Conservation (phyloP, 257 asterid genomes). For the Solanum bukasovii region DNA sequence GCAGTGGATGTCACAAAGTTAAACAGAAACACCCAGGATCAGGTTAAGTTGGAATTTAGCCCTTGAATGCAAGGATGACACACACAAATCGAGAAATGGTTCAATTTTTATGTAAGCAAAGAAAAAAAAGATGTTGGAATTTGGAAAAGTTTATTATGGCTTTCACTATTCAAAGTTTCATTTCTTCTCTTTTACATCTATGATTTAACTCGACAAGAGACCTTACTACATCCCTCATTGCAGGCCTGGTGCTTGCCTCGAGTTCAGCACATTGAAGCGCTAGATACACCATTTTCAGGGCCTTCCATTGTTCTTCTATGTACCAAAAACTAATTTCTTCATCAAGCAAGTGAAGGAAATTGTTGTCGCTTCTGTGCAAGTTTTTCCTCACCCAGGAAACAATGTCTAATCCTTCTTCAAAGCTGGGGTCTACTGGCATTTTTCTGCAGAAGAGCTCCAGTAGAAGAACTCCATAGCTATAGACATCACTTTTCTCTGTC, state of each 20-base stretch:
- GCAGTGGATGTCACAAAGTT: not conserved
- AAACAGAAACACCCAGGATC: not conserved
- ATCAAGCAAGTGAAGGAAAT: conserved; percentile 20
- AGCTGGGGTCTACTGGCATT: conserved; percentile 38
- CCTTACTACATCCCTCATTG: conserved; percentile 32
- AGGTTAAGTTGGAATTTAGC: not conserved
- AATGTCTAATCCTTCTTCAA: conserved; percentile 37
- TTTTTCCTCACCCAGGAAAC: conserved; percentile 26
- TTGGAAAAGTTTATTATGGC: not conserved
- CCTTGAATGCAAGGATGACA: not conserved
- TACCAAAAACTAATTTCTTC: conserved; percentile 36
- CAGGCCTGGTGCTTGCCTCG: conserved; percentile 28
- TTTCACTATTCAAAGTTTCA: not conserved
- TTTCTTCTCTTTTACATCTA: not conserved
- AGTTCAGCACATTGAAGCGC: conserved; percentile 31
- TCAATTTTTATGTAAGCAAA: not conserved
- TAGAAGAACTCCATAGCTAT: conserved; percentile 33
- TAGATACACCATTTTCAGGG: conserved; percentile 21
- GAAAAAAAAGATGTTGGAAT: not conserved
- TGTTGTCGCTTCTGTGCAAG: not conserved
- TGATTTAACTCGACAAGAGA: conserved; percentile 20
- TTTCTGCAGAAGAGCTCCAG: conserved; percentile 40
- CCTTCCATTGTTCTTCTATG: conserved; percentile 29
- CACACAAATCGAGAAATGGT: not conserved
- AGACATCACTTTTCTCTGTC: conserved; percentile 36